Percentiles rank a stretch among this genome's conserved stretches.
Evolutionary conservation across 2,329 filamentous ascomycete species (phyloP).

Genomic region (Didymella pinodella): DNA sequence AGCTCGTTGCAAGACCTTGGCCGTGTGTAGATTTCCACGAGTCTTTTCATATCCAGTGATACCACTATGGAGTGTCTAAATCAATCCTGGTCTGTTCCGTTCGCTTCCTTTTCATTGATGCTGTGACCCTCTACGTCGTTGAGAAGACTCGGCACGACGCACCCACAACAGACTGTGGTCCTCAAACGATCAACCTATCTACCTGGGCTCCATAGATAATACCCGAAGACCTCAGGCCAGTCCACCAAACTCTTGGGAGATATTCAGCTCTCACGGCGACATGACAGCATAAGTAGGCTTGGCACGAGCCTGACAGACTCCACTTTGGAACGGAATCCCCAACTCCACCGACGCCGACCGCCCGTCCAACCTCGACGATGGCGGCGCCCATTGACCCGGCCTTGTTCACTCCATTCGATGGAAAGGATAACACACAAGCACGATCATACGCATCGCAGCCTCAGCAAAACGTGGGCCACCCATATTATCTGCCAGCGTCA

Average conservation of each 20-base stretch:
- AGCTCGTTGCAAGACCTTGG: background rate
- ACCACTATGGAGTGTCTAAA: background rate
- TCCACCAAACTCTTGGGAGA: too few relatives aligned
- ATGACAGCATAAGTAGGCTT: too few relatives aligned
- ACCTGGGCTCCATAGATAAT: too few relatives aligned
- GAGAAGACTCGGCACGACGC: background rate
- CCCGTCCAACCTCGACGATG: constrained; percentile 26
- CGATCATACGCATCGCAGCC: constrained; percentile 39
- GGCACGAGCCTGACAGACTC: too few relatives aligned
- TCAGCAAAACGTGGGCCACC: constrained; percentile 35
- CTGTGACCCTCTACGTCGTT: background rate
- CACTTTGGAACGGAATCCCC: too few relatives aligned
- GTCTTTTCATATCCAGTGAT: background rate
- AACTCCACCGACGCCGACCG: background rate
- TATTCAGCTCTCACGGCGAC: too few relatives aligned
- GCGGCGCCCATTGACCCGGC: constrained; percentile 45
- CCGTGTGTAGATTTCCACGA: background rate
- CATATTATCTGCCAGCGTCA: constrained; percentile 45
- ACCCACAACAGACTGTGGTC: background rate
- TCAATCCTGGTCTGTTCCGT: background rate
- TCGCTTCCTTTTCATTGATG: background rate
- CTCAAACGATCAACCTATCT: background rate
- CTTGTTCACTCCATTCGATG: constrained; percentile 37
- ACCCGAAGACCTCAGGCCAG: too few relatives aligned
- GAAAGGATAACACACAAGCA: constrained; percentile 18